Conservation (phyloP, 176 grass and related monocot genomes). For the Aegilops tauschii region DNA sequence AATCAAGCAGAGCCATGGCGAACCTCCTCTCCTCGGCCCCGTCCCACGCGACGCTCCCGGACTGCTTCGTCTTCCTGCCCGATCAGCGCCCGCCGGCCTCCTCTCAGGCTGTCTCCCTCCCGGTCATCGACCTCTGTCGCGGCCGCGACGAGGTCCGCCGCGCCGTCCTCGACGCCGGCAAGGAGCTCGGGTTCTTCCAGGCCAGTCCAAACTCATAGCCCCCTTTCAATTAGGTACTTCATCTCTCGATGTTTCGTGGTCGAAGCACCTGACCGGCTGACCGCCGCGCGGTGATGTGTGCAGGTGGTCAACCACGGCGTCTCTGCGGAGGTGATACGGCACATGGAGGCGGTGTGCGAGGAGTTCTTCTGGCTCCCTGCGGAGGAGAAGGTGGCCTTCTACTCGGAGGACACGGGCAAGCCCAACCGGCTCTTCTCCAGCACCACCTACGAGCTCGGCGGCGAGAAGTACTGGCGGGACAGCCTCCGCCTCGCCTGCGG, state of each 20-base stretch:
- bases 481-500: slow-evolving; percentile 60
- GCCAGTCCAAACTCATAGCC: neutral
- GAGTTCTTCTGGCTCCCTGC: slow-evolving; percentile 56
- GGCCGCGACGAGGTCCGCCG: slow-evolving; percentile 42
- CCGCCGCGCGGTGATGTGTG: neutral
- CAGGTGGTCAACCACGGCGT: slow-evolving; percentile 80
- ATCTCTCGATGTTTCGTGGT: neutral
- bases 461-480: slow-evolving; percentile 54
- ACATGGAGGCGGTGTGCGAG: slow-evolving; percentile 36
- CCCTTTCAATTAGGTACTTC: neutral
- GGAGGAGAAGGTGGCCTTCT: slow-evolving; percentile 43
- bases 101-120: slow-evolving; percentile 15
- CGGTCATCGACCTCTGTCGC: slow-evolving; percentile 55
- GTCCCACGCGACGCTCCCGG: slow-evolving; percentile 37
- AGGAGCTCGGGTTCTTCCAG: slow-evolving; percentile 77
- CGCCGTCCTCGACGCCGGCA: slow-evolving; percentile 46
- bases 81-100: slow-evolving; percentile 40
- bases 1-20: slow-evolving; percentile 28
- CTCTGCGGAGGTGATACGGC: slow-evolving; percentile 28
- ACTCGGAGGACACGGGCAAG: slow-evolving; percentile 36
- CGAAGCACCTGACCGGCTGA: neutral
- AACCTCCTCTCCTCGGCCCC: slow-evolving; percentile 38
- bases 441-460: slow-evolving; percentile 33
- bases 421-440: slow-evolving; percentile 59
- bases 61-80: slow-evolving; percentile 45